A percentile compares a stretch with the other conserved stretches of the same genome.
Conservation (phyloP, 768 basidiomycete species). For the Tulasnella sp. region DNA sequence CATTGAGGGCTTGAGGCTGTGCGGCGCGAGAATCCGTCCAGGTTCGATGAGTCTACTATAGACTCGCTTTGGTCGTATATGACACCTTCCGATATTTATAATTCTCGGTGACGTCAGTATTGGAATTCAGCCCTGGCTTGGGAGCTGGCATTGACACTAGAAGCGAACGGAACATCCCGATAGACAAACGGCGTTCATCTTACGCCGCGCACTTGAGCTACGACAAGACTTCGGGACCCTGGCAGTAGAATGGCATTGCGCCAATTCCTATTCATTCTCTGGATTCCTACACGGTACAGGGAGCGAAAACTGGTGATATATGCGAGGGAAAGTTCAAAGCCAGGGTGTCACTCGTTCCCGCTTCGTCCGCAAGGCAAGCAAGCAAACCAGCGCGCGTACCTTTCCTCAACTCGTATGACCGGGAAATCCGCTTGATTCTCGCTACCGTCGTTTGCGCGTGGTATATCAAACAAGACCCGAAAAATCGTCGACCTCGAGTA, state of each 20-base stretch:
- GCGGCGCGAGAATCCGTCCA: too few relatives aligned
- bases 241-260: too few relatives aligned
- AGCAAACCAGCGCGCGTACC: neutral
- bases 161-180: neutral
- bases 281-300: too few relatives aligned
- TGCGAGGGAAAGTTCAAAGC: too few relatives aligned
- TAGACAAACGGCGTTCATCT: neutral
- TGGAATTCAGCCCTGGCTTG: neutral
- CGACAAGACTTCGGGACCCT: too few relatives aligned
- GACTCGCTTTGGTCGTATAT: too few relatives aligned
- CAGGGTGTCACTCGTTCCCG: neutral
- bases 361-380: neutral
- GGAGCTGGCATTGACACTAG: neutral
- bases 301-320: too few relatives aligned
- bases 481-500: slow-evolving; percentile 14
- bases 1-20: too few relatives aligned
- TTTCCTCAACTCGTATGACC: neutral
- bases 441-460: neutral
- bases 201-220: neutral
- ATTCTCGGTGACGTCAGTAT: too few relatives aligned
- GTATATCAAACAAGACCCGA: slow-evolving; percentile 20
- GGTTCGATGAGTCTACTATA: too few relatives aligned
- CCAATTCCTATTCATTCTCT: too few relatives aligned
- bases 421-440: neutral
- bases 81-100: too few relatives aligned